These are phyloP conservation scores for Cyclanthera cordifolia DNA, from an alignment of 306 rosid species.

Conservation along the genomic window DNA sequence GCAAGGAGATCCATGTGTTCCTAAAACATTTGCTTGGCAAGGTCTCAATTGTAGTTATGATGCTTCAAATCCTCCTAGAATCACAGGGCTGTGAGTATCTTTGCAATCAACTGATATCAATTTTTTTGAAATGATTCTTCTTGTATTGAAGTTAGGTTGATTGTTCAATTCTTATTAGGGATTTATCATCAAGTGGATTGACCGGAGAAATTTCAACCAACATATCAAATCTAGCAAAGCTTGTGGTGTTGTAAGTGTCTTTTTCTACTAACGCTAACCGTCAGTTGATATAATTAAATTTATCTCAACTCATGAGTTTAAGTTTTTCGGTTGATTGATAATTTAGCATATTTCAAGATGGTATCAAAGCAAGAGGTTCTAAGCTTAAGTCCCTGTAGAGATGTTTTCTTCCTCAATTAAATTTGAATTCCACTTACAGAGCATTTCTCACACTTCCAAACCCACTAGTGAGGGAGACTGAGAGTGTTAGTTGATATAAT, in stretches of 20 bases:
- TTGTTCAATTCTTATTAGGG: not conserved
- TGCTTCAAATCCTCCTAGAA: slow-evolving; percentile 27
- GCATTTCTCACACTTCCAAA: no score
- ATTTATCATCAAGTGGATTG: not conserved
- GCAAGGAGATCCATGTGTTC: slow-evolving; percentile 43
- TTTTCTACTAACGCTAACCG: no score
- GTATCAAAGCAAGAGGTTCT: no score
- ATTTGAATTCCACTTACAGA: no score
- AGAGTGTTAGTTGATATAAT: no score
- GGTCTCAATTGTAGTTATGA: slow-evolving; percentile 23
- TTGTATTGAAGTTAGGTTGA: not conserved
- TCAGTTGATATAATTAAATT: no score
- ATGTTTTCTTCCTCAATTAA: no score
- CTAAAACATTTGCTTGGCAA: slow-evolving; percentile 18
- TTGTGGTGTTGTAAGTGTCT: not conserved
- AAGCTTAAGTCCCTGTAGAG: no score
- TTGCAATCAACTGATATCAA: not conserved
- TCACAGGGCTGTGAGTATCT: slow-evolving; percentile 30
- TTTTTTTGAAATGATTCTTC: not conserved
- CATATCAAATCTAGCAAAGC: slow-evolving; percentile 1
- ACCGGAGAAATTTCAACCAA: slow-evolving; percentile 6
- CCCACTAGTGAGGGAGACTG: no score
- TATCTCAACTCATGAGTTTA: no score
- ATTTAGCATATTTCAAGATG: no score
- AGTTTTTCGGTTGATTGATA: no score